phyloP scores from a whole-genome alignment of 352 stramenopile genomes.

The Globisporangium polare region DNA sequence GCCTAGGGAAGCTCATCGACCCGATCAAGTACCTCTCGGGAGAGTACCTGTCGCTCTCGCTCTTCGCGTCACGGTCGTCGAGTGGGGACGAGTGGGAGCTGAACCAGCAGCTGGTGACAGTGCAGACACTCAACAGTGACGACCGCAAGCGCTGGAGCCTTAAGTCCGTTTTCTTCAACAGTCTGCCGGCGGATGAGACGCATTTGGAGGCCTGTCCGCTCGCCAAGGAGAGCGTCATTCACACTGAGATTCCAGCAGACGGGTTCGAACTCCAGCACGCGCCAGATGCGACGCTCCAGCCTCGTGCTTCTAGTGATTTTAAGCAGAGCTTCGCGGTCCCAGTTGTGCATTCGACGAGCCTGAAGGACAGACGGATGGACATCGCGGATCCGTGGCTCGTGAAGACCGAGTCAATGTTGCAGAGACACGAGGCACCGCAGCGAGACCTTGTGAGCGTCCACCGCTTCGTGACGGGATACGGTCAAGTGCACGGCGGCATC shows the following conservation, averaged over 20 bases:
- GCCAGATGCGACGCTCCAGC: background rate
- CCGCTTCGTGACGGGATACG: slow-evolving; percentile 74
- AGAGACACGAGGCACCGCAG: slow-evolving; percentile 4
- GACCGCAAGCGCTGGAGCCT: slow-evolving; percentile 35
- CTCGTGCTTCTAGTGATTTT: background rate
- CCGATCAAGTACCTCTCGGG: slow-evolving; percentile 69
- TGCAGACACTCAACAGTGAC: slow-evolving; percentile 30
- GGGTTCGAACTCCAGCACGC: slow-evolving; percentile 25
- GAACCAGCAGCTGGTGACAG: slow-evolving; percentile 56
- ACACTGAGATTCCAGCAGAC: slow-evolving; percentile 20
- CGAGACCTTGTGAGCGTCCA: slow-evolving; percentile 48
- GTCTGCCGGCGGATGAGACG: slow-evolving; percentile 1
- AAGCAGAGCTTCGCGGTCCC: background rate
- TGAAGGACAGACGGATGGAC: slow-evolving; percentile 7
- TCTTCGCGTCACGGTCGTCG: slow-evolving; percentile 32
- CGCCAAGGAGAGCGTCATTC: slow-evolving; percentile 31
- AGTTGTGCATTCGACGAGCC: slow-evolving; percentile 8
- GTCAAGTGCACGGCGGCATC: slow-evolving; percentile 70
- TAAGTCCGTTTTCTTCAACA: slow-evolving; percentile 41
- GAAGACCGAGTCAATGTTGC: background rate
- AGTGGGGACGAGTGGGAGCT: slow-evolving; percentile 25
- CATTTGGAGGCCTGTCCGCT: slow-evolving; percentile 37
- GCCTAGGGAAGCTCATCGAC: slow-evolving; percentile 67
- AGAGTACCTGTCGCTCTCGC: slow-evolving; percentile 61
- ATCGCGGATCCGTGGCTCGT: slow-evolving; percentile 15